Conservation (phyloP, 345 rosid genomes). For the Hibiscus tridactylites region DNA sequence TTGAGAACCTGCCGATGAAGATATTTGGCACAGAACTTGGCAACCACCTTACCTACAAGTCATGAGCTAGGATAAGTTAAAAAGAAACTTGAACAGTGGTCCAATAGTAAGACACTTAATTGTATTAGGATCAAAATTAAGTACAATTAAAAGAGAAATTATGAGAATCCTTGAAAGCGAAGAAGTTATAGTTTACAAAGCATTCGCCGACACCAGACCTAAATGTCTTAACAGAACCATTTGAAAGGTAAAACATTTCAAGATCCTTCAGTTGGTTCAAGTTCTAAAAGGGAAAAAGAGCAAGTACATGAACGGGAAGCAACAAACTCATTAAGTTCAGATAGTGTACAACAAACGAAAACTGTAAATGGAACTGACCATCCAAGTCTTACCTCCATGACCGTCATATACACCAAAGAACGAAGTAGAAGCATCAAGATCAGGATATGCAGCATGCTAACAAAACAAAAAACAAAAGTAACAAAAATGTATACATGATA, state of each 20-base stretch:
- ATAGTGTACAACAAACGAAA: background rate
- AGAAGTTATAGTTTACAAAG: background rate
- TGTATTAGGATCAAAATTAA: background rate
- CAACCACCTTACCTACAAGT: conserved; percentile 79
- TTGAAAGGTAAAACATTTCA: background rate
- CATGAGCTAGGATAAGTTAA: background rate
- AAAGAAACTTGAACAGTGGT: background rate
- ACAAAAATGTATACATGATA: background rate
- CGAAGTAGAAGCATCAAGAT: conserved; percentile 70
- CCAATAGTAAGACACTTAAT: background rate
- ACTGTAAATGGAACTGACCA: conserved; percentile 2
- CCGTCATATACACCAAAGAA: conserved; percentile 99
- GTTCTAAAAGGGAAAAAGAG: background rate
- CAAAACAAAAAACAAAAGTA: conserved; percentile 15
- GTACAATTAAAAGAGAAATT: background rate
- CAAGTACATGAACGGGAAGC: background rate
- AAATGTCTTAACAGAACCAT: background rate
- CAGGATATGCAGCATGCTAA: conserved; percentile 80
- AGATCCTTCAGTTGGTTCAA: background rate
- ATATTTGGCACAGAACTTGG: conserved; percentile 87
- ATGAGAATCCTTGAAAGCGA: background rate
- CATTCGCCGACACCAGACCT: background rate
- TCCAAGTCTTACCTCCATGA: conserved; percentile 80
- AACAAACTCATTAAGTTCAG: background rate
- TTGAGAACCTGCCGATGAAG: conserved; percentile 78